Base-by-base conservation (phyloP, 257 asterid genomes). In the Echites panduratus region DNA sequence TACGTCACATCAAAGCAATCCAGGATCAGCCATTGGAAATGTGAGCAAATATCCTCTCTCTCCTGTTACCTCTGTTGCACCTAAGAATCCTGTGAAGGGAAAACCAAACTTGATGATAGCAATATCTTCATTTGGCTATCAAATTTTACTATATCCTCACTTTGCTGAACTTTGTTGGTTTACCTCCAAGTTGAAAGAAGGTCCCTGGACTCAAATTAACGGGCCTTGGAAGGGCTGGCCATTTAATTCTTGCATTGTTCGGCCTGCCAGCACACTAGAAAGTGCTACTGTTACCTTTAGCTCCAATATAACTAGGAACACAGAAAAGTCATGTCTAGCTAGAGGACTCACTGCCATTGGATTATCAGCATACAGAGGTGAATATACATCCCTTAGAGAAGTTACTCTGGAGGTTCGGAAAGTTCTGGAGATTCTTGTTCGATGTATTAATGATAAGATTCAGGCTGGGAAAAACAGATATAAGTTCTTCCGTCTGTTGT, bases 211-310 rank as follows among this genome's bases (percentile, higher is more conserved):
- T 77, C 84, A 82, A 57, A 77, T 89, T 35, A 76, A 72, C 45
- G 98, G 99, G 35, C 91, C 91, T 17, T 92, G 94, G 98, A 95
- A 85, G 83, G 92, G 95, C 58, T 95, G 98, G 99, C 98, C 98
- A 56, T 92, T 92, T 76, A 92, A 91, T 83, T 82, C 98, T 59
- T 95, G 99, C 75, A 88, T 95, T 71, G 79, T 85, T 79, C 93
- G 94, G 35, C 93, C 99, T 27, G 66, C 71, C 74, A 80, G 77
- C 80, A 76, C 91, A 22, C 27, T 65, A 3, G 88, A 84, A 64
- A 84, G 80, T 76, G 83, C 72, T 78, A 56, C 79, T 71, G 80
- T 77, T 75, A 73, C 84, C 54, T 75, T 86, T 79, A 73, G 82
- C 73, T 82, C 86, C 32, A 74, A 73, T 81, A 81, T 73, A 76